Evolutionary conservation across 192 early-diverging fungal genomes (phyloP).

Genomic region (Entophlyctis luteolus): DNA sequence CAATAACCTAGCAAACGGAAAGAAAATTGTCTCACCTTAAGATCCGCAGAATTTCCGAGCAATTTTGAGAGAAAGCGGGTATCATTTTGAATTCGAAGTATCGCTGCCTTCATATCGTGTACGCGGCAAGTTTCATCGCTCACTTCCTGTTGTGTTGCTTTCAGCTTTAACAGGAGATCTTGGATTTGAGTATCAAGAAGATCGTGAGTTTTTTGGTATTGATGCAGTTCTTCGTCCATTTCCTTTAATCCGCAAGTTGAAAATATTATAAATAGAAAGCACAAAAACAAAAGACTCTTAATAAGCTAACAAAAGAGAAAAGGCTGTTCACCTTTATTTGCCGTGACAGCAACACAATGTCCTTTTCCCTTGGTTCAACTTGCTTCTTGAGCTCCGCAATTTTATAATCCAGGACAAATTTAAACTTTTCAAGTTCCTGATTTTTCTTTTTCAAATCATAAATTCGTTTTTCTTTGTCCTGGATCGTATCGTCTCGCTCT

Average conservation of each 20-base stretch:
- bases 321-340: conserved; percentile 42
- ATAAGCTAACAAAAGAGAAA: not conserved
- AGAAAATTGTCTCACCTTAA: conserved; percentile 34
- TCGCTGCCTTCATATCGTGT: conserved; percentile 24
- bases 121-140: conserved; percentile 19
- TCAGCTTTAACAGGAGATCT: conserved; percentile 46
- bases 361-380: conserved; percentile 52
- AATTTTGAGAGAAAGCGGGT: conserved; percentile 24
- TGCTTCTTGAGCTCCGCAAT: conserved; percentile 56
- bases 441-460: conserved; percentile 60
- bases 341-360: conserved; percentile 41
- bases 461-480: conserved; percentile 59
- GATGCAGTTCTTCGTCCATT: conserved; percentile 53
- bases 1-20: not conserved
- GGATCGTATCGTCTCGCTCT: conserved; percentile 58
- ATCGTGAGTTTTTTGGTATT: conserved; percentile 42
- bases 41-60: conserved; percentile 17
- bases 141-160: conserved; percentile 38
- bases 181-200: conserved; percentile 38
- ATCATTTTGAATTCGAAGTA: conserved; percentile 43
- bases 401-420: conserved; percentile 61
- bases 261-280: too few species aligned
- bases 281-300: not conserved
- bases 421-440: conserved; percentile 62
- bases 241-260: conserved; percentile 28